A percentile compares a stretch with the other conserved stretches of the same genome.
These are phyloP conservation scores for Thielaviopsis cerberus DNA, from an alignment of 2,329 filamentous ascomycete genomes.

Conservation along the genomic window DNA sequence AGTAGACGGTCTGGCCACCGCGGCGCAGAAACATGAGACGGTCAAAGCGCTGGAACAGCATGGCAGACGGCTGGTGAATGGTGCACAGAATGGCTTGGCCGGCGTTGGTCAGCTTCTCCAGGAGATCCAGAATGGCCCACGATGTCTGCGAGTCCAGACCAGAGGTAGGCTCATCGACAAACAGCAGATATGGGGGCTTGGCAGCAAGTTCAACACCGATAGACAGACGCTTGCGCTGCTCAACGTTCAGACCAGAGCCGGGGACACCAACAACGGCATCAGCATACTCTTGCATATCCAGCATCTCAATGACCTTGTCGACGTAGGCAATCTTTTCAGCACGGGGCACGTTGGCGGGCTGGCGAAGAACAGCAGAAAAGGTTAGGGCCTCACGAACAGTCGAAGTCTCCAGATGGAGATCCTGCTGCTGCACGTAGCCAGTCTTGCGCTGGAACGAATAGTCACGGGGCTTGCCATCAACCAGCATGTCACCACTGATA, in stretches of 20 bases:
- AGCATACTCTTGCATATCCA: constrained; percentile 80
- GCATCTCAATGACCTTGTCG: constrained; percentile 72
- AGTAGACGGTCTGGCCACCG: constrained; percentile 65
- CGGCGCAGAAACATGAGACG: constrained; percentile 59
- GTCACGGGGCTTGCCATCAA: constrained; percentile 39
- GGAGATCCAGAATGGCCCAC: constrained; percentile 74
- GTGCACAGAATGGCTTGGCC: constrained; percentile 92
- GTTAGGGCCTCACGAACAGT: constrained; percentile 77
- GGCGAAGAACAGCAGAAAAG: constrained; percentile 72
- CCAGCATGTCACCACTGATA: constrained; percentile 46
- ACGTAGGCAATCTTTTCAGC: constrained; percentile 74
- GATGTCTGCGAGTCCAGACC: constrained; percentile 86
- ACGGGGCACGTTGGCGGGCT: constrained; percentile 53
- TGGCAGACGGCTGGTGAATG: constrained; percentile 90
- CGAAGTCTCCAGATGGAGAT: constrained; percentile 66
- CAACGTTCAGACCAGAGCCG: constrained; percentile 63
- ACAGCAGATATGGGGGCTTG: constrained; percentile 73
- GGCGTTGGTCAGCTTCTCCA: constrained; percentile 75
- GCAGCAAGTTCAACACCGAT: constrained; percentile 93
- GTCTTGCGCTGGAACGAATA: constrained; percentile 44
- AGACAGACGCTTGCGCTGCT: constrained; percentile 59
- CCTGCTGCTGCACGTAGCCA: constrained; percentile 67
- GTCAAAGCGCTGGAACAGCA: constrained; percentile 84
- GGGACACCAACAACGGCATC: constrained; percentile 82
- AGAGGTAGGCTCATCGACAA: constrained; percentile 87